Evolutionary conservation across 202 grass and related monocot species (phyloP).

Genomic region (Setaria viridis): DNA sequence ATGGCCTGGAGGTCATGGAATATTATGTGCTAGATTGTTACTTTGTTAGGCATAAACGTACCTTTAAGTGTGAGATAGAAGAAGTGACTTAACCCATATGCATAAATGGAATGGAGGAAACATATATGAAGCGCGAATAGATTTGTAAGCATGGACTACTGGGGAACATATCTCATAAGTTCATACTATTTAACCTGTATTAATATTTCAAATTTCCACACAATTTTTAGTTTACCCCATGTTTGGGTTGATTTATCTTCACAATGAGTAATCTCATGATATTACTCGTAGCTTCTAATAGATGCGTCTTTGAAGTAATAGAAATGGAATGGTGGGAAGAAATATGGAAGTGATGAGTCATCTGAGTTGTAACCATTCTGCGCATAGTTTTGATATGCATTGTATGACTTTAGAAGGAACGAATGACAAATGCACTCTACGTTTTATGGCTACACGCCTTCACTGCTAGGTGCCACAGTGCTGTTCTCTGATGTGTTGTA

Average conservation of each 20-base stretch:
- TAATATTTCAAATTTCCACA: not conserved
- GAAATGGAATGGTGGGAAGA: not conserved
- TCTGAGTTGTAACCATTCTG: not conserved
- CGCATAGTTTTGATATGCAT: not conserved
- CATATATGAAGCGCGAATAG: not conserved
- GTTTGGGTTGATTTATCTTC: not conserved
- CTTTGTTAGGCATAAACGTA: not conserved
- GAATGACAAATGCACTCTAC: not conserved
- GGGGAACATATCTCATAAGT: not conserved
- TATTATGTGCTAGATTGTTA: not conserved
- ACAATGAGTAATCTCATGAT: not conserved
- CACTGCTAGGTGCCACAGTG: not conserved
- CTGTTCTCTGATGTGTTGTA: not conserved
- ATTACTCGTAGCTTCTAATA: constrained; percentile 15
- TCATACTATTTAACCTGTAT: not conserved
- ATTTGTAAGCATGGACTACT: not conserved
- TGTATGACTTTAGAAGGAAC: not conserved
- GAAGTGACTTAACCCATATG: not conserved
- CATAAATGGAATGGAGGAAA: not conserved
- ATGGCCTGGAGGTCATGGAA: not conserved
- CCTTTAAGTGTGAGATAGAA: not conserved
- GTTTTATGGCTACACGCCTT: not conserved
- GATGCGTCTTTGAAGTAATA: not conserved
- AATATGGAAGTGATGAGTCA: not conserved
- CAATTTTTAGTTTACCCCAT: not conserved